Evolutionary conservation across 176 grass and related monocot genomes (phyloP).

Genomic region (Thalia dealbata): DNA sequence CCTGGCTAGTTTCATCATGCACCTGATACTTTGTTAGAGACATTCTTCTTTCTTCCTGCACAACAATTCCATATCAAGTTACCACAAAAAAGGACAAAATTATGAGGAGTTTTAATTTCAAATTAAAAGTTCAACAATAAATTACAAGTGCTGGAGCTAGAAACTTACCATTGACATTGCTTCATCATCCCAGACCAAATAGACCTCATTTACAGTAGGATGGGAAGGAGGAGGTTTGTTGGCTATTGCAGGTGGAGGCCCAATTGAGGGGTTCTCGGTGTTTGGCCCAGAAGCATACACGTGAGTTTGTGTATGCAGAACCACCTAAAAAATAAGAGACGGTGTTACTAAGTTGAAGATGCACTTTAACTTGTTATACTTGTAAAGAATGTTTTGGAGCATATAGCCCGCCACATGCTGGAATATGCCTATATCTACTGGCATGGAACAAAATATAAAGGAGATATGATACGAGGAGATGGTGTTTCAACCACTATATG

Average conservation of each 20-base stretch:
- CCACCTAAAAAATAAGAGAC: conserved; percentile 17
- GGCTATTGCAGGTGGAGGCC: conserved; percentile 33
- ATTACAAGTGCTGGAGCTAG: conserved; percentile 11
- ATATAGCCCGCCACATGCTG: not conserved
- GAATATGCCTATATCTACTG: too few species aligned
- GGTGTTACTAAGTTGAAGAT: not conserved
- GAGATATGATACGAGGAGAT: too few species aligned
- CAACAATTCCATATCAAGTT: conserved; percentile 19
- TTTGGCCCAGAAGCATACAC: conserved; percentile 46
- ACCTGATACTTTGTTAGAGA: conserved; percentile 70
- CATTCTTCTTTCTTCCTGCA: conserved; percentile 97
- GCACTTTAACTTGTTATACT: not conserved
- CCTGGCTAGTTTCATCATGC: conserved; percentile 99
- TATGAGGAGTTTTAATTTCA: not conserved
- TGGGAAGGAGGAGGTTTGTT: conserved; percentile 56
- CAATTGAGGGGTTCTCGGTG: conserved; percentile 36
- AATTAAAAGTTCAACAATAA: conserved; percentile 10
- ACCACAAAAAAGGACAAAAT: not conserved
- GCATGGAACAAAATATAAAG: too few species aligned
- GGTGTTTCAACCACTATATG: too few species aligned
- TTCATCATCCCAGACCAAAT: conserved; percentile 97
- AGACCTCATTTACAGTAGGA: conserved; percentile 67
- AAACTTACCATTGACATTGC: conserved; percentile 89
- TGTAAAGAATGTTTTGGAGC: not conserved
- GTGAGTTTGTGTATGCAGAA: conserved; percentile 24